Evolutionary conservation across 164 flowering plant species (phyloP), one percentile per base, ranked within the genome.

Genomic region (Vitis rupestris): DNA sequence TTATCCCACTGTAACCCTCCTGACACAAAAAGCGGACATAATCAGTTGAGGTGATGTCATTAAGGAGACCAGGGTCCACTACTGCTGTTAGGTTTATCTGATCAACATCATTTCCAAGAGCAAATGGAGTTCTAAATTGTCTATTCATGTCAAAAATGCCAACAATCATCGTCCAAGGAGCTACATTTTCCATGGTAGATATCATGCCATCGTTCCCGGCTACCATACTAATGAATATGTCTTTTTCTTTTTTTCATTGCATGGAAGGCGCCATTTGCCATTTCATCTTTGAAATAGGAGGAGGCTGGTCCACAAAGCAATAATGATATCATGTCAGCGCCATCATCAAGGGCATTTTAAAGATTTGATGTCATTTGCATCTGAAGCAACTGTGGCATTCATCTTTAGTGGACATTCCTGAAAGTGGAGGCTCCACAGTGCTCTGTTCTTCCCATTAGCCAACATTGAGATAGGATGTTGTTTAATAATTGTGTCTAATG

Each of bases 331-430:
- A 50, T 10, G 53, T 50, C 53, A 10, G 7, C 53, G 10, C 14
- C 13, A 13, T 50, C 53, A 2, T 6, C 14, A 0, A 50, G 3
- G 53, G 53, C 53, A 64, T 49, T 69, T 77, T 12, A 48, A 23
- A 4, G 55, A 47, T 49, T 62, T 61, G 31, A 30, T 65, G 13
- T 19, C 48, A 61, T 51, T 23, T 49, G 44, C 63, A 37, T 63
- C 57, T 16, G 69, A 67, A 47, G 68, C 66, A 11, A 60, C 31
- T 23, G 48, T 8, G 29, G 53, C 47, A 27, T 44, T 17, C 53
- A 71, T 64, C 76, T 10, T 81, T 84, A 15, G 81, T 72, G 7
- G 76, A 82, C 66, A 81, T 57, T 50, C 60, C 79, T 50, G 88
- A 83, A 60, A 54, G 44, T 54, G 66, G 16, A 15, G 86, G 80